These are phyloP conservation scores for Cercospora janseana DNA, from an alignment of 2,329 filamentous ascomycete species.

Conservation along the genomic window DNA sequence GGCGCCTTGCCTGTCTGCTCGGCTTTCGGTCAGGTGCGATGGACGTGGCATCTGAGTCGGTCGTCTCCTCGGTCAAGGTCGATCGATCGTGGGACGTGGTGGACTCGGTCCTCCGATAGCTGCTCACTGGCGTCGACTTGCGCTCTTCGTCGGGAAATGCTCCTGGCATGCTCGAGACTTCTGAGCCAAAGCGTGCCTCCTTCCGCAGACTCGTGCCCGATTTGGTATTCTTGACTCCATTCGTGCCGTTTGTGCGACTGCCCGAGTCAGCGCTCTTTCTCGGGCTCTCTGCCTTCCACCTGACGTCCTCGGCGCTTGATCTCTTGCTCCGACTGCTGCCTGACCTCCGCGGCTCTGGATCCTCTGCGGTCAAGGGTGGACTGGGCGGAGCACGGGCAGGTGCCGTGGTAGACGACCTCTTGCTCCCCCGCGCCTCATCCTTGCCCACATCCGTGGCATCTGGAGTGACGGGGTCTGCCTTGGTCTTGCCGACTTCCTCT, in stretches of 20 bases:
- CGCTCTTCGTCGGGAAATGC: constrained; percentile 39
- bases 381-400: constrained; percentile 45
- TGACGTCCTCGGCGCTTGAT: constrained; percentile 40
- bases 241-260: constrained; percentile 31
- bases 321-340: constrained; percentile 47
- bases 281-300: constrained; percentile 39
- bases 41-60: constrained; percentile 49
- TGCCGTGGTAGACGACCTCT: constrained; percentile 28
- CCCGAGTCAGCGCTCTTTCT: constrained; percentile 45
- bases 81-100: constrained; percentile 36
- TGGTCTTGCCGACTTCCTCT: constrained; percentile 37
- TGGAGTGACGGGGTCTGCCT: constrained; percentile 38
- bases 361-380: constrained; percentile 47
- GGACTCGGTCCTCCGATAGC: constrained; percentile 35
- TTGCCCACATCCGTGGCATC: constrained; percentile 45
- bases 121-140: constrained; percentile 42
- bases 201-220: constrained; percentile 47
- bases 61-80: constrained; percentile 42
- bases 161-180: constrained; percentile 43
- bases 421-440: constrained; percentile 32
- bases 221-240: constrained; percentile 40
- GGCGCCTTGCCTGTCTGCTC: constrained; percentile 30
- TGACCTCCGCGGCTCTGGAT: constrained; percentile 46
- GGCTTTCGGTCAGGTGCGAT: constrained; percentile 43
- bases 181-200: constrained; percentile 39